Percentiles rank a stretch among this genome's conserved stretches.
Evolutionary conservation across 208 protist genomes (phyloP).

Genomic region (Phytomonas francai): DNA sequence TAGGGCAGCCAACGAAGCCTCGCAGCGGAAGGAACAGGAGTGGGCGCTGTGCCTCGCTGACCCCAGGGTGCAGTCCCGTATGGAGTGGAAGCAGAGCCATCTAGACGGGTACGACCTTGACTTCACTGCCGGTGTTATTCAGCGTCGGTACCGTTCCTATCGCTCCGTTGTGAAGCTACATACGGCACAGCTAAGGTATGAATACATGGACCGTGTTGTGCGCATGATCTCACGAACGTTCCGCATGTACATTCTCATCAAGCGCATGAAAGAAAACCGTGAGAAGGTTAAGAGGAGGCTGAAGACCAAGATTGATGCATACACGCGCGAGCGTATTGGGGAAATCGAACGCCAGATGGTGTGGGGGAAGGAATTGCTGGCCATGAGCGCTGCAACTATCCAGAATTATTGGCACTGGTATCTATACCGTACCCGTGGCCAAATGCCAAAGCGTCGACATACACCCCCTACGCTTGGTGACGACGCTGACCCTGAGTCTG

Average conservation of each 20-base stretch:
- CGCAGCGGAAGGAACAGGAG: slow-evolving; percentile 23
- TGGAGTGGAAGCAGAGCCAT: slow-evolving; percentile 65
- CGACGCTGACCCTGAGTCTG: not conserved
- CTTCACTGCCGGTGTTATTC: slow-evolving; percentile 78
- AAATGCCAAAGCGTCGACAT: slow-evolving; percentile 12
- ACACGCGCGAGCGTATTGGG: slow-evolving; percentile 29
- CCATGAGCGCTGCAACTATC: slow-evolving; percentile 55
- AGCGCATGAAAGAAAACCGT: slow-evolving; percentile 19
- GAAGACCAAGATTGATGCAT: slow-evolving; percentile 19
- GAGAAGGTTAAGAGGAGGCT: slow-evolving; percentile 14
- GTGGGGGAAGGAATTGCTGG: slow-evolving; percentile 59
- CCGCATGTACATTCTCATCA: slow-evolving; percentile 50
- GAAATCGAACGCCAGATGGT: slow-evolving; percentile 38
- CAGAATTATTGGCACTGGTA: slow-evolving; percentile 70
- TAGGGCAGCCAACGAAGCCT: slow-evolving; percentile 43
- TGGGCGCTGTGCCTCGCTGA: slow-evolving; percentile 21
- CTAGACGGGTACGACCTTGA: slow-evolving; percentile 63
- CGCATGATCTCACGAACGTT: slow-evolving; percentile 66
- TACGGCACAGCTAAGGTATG: slow-evolving; percentile 34
- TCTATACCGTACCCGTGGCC: slow-evolving; percentile 18
- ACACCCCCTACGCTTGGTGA: not conserved
- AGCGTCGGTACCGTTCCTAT: slow-evolving; percentile 53
- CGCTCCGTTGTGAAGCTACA: slow-evolving; percentile 26
- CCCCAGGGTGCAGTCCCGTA: slow-evolving; percentile 44
- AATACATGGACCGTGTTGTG: slow-evolving; percentile 61